phyloP scores from a whole-genome alignment of 306 rosid genomes.

The Medicago arabica region DNA sequence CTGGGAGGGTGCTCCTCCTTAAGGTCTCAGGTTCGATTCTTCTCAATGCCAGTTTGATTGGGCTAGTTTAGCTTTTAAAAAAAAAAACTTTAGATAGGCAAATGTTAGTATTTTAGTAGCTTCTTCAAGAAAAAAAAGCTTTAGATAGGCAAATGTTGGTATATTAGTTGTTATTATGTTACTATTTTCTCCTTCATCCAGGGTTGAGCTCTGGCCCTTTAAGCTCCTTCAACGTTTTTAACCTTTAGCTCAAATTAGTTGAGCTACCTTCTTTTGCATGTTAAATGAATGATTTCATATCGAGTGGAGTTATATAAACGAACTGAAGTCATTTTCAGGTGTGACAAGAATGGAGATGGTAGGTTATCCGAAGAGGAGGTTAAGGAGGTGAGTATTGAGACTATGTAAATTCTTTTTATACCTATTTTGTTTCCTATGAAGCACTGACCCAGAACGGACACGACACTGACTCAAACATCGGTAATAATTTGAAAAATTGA shows the following conservation, averaged over 20 bases:
- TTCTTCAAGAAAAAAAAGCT: not conserved
- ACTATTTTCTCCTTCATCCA: not conserved
- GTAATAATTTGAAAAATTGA: not conserved
- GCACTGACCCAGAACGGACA: not conserved
- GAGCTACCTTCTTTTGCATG: not conserved
- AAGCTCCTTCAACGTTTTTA: not conserved
- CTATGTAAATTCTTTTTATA: not conserved
- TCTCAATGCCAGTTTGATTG: no score
- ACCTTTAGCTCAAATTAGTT: not conserved
- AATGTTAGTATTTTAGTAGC: no score
- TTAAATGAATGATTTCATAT: not conserved
- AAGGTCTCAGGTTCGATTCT: no score
- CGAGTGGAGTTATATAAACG: constrained; percentile 23
- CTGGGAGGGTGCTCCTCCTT: no score
- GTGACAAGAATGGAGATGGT: constrained; percentile 99
- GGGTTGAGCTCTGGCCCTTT: not conserved
- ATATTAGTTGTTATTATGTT: not conserved
- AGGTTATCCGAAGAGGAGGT: constrained; percentile 89
- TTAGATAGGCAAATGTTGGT: not conserved
- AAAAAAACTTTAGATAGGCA: no score
- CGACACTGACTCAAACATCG: not conserved
- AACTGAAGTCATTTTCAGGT: constrained; percentile 59
- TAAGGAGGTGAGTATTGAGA: constrained; percentile 66
- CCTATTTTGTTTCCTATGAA: not conserved
- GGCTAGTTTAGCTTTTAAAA: no score